These are phyloP conservation scores for Tolypocladium ophioglossoides DNA, from an alignment of 2,329 filamentous ascomycete species.

Conservation along the genomic window DNA sequence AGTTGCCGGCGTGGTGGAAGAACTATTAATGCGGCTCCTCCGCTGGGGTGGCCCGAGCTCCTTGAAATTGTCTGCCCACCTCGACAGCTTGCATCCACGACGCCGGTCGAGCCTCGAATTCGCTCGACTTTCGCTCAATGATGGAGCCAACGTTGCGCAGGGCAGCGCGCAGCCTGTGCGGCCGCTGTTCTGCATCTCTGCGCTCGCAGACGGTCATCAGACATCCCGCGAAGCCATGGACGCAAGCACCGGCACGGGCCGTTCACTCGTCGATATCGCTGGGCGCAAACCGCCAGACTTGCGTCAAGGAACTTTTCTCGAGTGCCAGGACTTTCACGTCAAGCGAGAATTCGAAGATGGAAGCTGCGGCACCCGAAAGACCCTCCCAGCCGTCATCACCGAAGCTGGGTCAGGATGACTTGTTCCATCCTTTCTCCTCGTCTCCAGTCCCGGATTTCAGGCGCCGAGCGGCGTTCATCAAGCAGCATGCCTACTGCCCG, in stretches of 20 bases:
- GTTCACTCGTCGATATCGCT: conserved; percentile 15
- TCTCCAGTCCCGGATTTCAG: conserved; percentile 87
- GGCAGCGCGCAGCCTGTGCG: conserved; percentile 27
- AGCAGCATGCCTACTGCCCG: conserved; percentile 85
- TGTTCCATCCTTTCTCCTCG: conserved; percentile 85
- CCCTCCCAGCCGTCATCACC: conserved; percentile 12
- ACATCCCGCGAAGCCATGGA: conserved; percentile 13
- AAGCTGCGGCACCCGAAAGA: conserved; percentile 15
- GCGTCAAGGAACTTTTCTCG: conserved; percentile 7
- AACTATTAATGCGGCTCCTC: conserved; percentile 25
- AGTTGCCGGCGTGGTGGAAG: conserved; percentile 15
- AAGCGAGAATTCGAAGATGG: conserved; percentile 12
- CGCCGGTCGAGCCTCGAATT: neutral
- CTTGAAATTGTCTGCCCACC: conserved; percentile 1
- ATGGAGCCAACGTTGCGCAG: conserved; percentile 31
- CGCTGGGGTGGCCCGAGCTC: conserved; percentile 18
- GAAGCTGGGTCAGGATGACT: conserved; percentile 59
- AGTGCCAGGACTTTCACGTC: conserved; percentile 20
- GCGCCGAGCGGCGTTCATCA: conserved; percentile 79
- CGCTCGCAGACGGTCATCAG: conserved; percentile 16
- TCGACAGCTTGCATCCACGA: neutral
- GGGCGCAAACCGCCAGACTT: conserved; percentile 7
- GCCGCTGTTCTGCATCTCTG: conserved; percentile 26
- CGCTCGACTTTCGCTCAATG: conserved; percentile 2
- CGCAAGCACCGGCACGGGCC: conserved; percentile 16